A percentile compares a stretch with the other conserved stretches of the same genome.
phyloP scores from a whole-genome alignment of 2,329 filamentous ascomycete genomes.

The Lasiodiplodia sp. region DNA sequence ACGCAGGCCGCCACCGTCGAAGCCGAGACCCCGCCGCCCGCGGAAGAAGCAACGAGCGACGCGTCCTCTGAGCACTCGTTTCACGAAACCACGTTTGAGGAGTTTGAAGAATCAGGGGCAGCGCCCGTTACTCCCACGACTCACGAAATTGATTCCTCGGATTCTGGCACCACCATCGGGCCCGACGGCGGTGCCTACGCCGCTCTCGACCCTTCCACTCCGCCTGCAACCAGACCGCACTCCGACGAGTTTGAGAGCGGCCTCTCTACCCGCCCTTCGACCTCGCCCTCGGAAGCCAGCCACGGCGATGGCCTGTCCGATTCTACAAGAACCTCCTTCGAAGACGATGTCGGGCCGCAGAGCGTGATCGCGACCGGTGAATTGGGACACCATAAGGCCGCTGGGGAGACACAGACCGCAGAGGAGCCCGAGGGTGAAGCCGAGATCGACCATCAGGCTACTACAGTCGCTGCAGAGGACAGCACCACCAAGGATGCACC shows the following conservation, averaged over 20 bases:
- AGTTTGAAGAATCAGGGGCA: constrained; percentile 2
- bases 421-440: neutral
- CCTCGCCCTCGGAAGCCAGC: constrained; percentile 46
- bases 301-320: constrained; percentile 41
- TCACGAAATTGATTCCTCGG: constrained; percentile 38
- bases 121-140: constrained; percentile 12
- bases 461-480: neutral
- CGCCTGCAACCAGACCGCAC: neutral
- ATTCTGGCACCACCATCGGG: constrained; percentile 43
- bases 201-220: neutral
- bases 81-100: constrained; percentile 10
- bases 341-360: constrained; percentile 38
- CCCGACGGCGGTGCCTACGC: constrained; percentile 32
- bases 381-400: neutral
- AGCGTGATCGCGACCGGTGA: neutral
- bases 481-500: neutral
- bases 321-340: constrained; percentile 48
- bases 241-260: constrained; percentile 30
- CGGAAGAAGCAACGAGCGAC: constrained; percentile 11
- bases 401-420: neutral
- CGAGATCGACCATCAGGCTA: neutral
- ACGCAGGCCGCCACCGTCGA: neutral
- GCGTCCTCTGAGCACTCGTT: neutral
- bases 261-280: constrained; percentile 44
- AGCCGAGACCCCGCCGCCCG: neutral